A percentile compares a stretch with the other conserved stretches of the same genome.
Evolutionary conservation across 2,329 filamentous ascomycete genomes (phyloP).

Genomic region (Aspergillus pseudoterreus): DNA sequence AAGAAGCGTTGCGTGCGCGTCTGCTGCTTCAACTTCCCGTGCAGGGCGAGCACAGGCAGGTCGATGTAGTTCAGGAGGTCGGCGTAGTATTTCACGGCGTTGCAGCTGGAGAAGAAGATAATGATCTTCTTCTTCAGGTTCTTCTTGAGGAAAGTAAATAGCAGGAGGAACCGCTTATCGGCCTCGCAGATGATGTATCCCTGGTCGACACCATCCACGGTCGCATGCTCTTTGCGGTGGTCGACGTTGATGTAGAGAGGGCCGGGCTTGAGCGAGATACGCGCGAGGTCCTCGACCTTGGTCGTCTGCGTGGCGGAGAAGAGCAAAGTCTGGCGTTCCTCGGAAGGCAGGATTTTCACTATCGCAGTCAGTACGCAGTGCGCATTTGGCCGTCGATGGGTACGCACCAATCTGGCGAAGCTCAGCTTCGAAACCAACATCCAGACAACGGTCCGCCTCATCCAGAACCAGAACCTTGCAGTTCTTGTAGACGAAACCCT

Average conservation of each 20-base stretch:
- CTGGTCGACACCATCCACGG: constrained; percentile 90
- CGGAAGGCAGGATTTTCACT: constrained; percentile 84
- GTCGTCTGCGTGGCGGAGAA: constrained; percentile 98
- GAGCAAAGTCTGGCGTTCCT: constrained; percentile 91
- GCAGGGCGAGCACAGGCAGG: constrained; percentile 77
- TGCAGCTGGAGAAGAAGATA: constrained; percentile 90
- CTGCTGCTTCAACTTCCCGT: constrained; percentile 97
- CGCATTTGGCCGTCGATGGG: neutral
- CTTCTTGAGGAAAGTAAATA: constrained; percentile 91
- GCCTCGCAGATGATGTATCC: constrained; percentile 92
- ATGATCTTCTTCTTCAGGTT: constrained; percentile 96
- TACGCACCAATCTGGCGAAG: constrained; percentile 71
- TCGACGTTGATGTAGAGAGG: constrained; percentile 98
- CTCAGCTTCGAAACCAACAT: constrained; percentile 98
- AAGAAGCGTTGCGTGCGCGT: constrained; percentile 99
- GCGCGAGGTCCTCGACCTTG: constrained; percentile 93
- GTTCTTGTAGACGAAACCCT: constrained; percentile 87
- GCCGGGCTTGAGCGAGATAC: constrained; percentile 86
- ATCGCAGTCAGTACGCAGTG: neutral
- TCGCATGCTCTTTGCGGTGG: constrained; percentile 81
- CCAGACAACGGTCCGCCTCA: constrained; percentile 92
- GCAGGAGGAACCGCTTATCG: constrained; percentile 86
- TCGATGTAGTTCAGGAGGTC: constrained; percentile 98
- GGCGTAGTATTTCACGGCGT: constrained; percentile 91
- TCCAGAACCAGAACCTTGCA: constrained; percentile 84